phyloP scores from a whole-genome alignment of 179 eudicot species.

The Gypsophila paniculata region DNA sequence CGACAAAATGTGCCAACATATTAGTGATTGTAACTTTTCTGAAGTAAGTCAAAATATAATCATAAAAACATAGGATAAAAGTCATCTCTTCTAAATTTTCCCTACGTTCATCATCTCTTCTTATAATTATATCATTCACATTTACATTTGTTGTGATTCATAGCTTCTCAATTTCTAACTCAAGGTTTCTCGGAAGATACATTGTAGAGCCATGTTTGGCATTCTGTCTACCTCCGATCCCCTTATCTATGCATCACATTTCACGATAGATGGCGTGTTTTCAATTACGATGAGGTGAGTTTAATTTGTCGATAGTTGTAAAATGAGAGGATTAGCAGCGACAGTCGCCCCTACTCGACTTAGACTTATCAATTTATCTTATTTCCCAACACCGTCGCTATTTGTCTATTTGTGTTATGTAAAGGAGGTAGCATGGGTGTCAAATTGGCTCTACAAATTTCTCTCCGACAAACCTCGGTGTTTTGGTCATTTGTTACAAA shows the following conservation, averaged over 20 bases:
- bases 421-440: conserved; percentile 7
- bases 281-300: no score
- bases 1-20: conserved; percentile 12
- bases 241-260: neutral
- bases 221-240: conserved; percentile 14
- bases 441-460: conserved; percentile 14
- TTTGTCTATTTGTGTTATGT: no score
- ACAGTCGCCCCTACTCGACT: no score
- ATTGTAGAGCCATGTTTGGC: conserved; percentile 15
- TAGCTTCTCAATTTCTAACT: neutral
- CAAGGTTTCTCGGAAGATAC: conserved; percentile 8
- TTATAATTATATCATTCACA: neutral
- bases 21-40: neutral
- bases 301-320: neutral
- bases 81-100: neutral
- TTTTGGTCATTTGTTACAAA: neutral
- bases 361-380: no score
- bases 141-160: neutral
- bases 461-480: conserved; percentile 7
- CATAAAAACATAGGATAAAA: conserved; percentile 12
- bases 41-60: conserved; percentile 3
- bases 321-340: no score
- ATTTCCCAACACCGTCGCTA: no score
- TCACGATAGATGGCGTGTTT: neutral
- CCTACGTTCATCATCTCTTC: neutral